Evolutionary conservation across 345 rosid species (phyloP), one percentile per base, ranked within the genome.

Genomic region (Eucalyptus pauciflora): DNA sequence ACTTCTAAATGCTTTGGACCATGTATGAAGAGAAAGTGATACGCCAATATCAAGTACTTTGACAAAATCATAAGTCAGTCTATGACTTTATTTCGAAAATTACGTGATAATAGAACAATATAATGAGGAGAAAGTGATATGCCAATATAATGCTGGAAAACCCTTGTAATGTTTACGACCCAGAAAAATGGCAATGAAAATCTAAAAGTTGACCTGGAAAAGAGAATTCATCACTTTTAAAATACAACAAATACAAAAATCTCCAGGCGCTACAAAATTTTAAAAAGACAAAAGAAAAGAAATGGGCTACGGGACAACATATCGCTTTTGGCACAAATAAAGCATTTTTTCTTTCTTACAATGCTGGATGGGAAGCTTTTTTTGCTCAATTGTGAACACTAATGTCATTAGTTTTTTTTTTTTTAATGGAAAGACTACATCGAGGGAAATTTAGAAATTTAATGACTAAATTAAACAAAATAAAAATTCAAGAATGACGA

Each of bases 101-200:
- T 16, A 8, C 12, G 33, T 67, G 79, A 67, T 16, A 16, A 54
- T 54, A 31, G 8, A 51, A 51, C 8, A 51, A 51, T 51, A 51
- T 51, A 51, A 51, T 51, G 1, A 16, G 22, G 54, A 51, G 22
- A 7, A 51, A 51, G 54, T 51, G 54, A 51, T 51, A 17, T 51
- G 22, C 54, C 54, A 17, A 51, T 31, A 31, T 67, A 15, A 51
- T 51, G 41, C 79, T 67, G 9, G 7, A 16, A 67, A 67, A 4
- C 79, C 79, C 12, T 67, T 8, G 12, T 31, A 58, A 58, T 22
- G 25, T 20, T 18, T 54, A 18, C 1, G 54, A 51, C 22, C 22
- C 13, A 0, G 0, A 11, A 25, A 33, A 33, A 3, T 67, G 3
- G 24, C 37, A 64, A 29, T 64, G 76, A 14, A 64, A 1, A 64